Evolutionary conservation across 768 basidiomycete species (phyloP), one percentile per base, ranked within the genome.

Genomic region (Tylopilus felleus): DNA sequence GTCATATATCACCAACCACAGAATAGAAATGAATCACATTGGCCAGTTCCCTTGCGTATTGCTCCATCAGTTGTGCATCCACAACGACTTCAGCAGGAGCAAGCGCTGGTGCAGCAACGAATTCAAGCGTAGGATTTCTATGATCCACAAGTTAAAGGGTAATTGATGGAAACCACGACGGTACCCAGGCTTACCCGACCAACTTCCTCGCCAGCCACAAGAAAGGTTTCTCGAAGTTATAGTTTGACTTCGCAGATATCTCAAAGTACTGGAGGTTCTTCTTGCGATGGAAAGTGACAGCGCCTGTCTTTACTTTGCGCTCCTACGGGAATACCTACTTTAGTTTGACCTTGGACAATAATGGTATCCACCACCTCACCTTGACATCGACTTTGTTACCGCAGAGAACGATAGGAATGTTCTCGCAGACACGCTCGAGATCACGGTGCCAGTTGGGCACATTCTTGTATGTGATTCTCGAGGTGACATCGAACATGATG

Each of bases 361-460:
- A 14, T 41, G n/a, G 17, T 28, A 28, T 44, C 40, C 28, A 39
- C 42, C 39, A 31, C 70, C 84, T 50, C 17, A 93, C 96, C 84
- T 99, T 99, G 63, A 99, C 96, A 71, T 99, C 97, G 56, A 98
- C 97, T 75, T 99, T 99, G 85, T 98, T 99, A 64, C 97, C 97
- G 73, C 97, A 98, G 43, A 99, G 84, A 25, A 99, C 97, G 69
- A 98, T 97, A 58, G 97, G 97, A 69, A 99, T 99, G 79, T 93
- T 97, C 79, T 99, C 97, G 76, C 97, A 99, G 52, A 99, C 97
- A 59, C 97, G 93, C 80, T 98, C 97, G 65, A 94, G 89, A 74
- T 99, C 97, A 70, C 97, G 90, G 81, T 98, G 96, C 97, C 97
- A 99, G 82, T 98, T 99, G 63, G 97, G 97, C 31, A 99, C 97